phyloP scores from a whole-genome alignment of 306 rosid species.

The Betula pendula region DNA sequence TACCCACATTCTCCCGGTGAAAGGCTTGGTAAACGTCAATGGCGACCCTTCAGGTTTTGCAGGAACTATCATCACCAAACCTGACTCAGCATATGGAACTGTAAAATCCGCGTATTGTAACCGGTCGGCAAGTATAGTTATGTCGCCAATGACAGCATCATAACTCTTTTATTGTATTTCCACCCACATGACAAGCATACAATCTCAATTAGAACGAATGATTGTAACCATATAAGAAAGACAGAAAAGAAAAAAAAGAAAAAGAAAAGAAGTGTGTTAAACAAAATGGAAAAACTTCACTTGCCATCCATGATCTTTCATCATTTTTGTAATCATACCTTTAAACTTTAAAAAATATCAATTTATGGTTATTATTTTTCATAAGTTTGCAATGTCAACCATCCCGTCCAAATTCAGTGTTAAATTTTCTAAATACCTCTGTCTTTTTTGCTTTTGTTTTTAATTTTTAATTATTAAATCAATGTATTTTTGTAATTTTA shows the following conservation, averaged over 20 bases:
- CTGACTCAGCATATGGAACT: conserved; percentile 62
- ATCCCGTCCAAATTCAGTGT: no score
- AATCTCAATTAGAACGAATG: conserved; percentile 1
- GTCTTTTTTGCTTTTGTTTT: no score
- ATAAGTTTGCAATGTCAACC: no score
- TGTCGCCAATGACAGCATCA: conserved; percentile 65
- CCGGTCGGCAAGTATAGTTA: conserved; percentile 50
- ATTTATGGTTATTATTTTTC: no score
- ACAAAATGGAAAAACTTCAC: no score
- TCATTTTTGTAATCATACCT: no score
- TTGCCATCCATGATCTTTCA: no score
- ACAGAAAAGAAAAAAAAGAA: not conserved
- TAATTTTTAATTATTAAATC: no score
- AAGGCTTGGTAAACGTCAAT: conserved; percentile 69
- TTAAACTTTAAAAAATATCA: no score
- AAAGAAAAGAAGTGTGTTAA: not conserved
- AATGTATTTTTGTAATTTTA: no score
- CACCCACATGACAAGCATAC: conserved; percentile 24
- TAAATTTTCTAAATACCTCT: no score
- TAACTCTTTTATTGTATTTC: conserved; percentile 44
- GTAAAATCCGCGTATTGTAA: conserved; percentile 57
- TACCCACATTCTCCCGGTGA: conserved; percentile 68
- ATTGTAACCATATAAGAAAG: conserved; percentile 8
- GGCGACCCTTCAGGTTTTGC: conserved; percentile 33
- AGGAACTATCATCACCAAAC: conserved; percentile 56